Percentiles rank a stretch among this genome's conserved stretches.
These are phyloP conservation scores for Haberlea rhodopensis DNA, from an alignment of 257 asterid species.

Conservation along the genomic window DNA sequence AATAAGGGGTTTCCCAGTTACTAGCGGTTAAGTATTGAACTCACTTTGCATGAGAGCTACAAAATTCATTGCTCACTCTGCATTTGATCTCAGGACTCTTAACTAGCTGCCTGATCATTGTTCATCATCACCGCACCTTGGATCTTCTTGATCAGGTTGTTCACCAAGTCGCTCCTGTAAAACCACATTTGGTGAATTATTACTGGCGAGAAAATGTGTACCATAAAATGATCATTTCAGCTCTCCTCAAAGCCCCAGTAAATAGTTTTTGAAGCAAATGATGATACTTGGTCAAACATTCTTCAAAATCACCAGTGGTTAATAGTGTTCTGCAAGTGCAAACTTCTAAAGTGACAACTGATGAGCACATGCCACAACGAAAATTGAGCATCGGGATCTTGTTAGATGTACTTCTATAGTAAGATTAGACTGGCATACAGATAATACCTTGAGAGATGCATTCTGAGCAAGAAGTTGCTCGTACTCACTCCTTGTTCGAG, in stretches of 20 bases:
- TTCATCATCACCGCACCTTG: slow-evolving; percentile 35
- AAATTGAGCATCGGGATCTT: background rate
- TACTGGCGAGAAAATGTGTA: background rate
- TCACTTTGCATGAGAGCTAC: slow-evolving; percentile 24
- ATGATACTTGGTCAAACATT: background rate
- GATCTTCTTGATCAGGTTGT: slow-evolving; percentile 46
- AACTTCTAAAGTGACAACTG: background rate
- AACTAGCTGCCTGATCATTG: slow-evolving; percentile 26
- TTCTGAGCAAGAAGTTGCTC: slow-evolving; percentile 78
- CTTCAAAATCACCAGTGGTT: background rate
- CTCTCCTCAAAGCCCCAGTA: background rate
- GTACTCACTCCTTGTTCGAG: slow-evolving; percentile 62
- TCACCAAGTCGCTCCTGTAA: slow-evolving; percentile 74
- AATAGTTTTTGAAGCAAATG: background rate
- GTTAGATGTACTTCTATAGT: background rate
- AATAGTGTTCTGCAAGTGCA: background rate
- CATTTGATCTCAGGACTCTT: slow-evolving; percentile 29
- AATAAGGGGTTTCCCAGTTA: slow-evolving; percentile 20
- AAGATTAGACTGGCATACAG: background rate
- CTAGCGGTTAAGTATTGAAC: slow-evolving; percentile 42
- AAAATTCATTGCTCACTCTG: slow-evolving; percentile 31
- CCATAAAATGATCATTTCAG: background rate
- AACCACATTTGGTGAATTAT: slow-evolving; percentile 16
- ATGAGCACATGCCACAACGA: background rate
- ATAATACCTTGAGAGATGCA: slow-evolving; percentile 78